These are phyloP conservation scores for Radiomyces spectabilis DNA, from an alignment of 192 early-diverging fungal species.

Conservation along the genomic window DNA sequence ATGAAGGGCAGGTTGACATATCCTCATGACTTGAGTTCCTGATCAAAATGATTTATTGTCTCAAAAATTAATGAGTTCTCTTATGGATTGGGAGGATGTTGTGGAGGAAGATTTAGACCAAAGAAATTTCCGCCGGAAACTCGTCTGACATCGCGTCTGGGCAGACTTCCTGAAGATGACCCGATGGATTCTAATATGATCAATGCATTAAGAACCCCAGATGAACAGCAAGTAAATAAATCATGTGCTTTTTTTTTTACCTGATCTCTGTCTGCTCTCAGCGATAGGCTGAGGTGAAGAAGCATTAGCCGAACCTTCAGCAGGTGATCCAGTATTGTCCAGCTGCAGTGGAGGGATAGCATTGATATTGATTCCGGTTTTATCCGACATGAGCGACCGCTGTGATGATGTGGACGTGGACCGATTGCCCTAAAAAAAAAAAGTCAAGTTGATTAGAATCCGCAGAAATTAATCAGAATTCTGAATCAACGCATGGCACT, in stretches of 20 bases:
- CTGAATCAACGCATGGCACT: not conserved
- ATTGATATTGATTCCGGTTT: not conserved
- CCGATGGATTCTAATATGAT: slow-evolving; percentile 2
- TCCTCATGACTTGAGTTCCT: no score
- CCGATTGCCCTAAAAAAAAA: slow-evolving; percentile 8
- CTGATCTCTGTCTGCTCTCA: not conserved
- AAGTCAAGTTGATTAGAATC: no score
- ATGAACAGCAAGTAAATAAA: not conserved
- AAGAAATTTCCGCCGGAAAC: slow-evolving; percentile 12
- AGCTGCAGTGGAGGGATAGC: slow-evolving; percentile 20
- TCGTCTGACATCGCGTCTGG: slow-evolving; percentile 11
- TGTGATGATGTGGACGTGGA: slow-evolving; percentile 23
- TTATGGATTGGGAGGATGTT: slow-evolving; percentile 17
- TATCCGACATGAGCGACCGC: slow-evolving; percentile 13
- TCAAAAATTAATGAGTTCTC: no score
- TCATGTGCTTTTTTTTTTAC: not conserved
- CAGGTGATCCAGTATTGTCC: slow-evolving; percentile 5
- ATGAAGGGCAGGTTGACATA: no score
- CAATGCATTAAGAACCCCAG: not conserved
- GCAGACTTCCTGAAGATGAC: slow-evolving; percentile 1
- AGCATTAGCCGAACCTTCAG: not conserved
- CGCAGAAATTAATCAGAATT: not conserved
- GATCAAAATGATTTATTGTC: no score
- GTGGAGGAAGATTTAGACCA: slow-evolving; percentile 11
- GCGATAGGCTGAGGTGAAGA: no score